A percentile compares a stretch with the other conserved stretches of the same genome.
These are phyloP conservation scores for Papilionanthe hybrid DNA, from an alignment of 116 monocot species.

Conservation along the genomic window DNA sequence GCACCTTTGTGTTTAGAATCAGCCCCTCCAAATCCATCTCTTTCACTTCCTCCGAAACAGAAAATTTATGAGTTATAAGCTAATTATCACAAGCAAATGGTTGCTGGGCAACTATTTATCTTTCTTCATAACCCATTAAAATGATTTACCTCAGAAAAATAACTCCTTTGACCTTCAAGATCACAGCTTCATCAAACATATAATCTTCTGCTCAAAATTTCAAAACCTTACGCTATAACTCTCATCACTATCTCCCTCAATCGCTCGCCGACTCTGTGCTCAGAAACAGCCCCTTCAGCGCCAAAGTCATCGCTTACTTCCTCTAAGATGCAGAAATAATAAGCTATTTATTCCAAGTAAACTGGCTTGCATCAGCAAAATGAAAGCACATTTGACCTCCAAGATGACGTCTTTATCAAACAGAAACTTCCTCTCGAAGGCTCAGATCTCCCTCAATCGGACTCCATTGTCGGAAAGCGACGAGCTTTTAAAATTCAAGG, in stretches of 20 bases:
- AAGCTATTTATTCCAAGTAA: neutral
- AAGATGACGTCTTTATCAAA: neutral
- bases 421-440: neutral
- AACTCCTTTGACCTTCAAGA: neutral
- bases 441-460: neutral
- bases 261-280: neutral
- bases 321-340: neutral
- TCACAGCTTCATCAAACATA: neutral
- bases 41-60: neutral
- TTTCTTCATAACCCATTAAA: neutral
- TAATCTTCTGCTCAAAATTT: neutral
- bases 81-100: neutral
- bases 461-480: neutral
- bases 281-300: neutral
- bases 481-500: neutral
- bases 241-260: neutral
- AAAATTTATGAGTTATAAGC: neutral
- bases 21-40: neutral
- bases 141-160: neutral
- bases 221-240: neutral
- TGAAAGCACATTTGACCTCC: neutral
- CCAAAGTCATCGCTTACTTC: neutral
- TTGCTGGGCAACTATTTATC: neutral
- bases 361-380: neutral
- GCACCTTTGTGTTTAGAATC: neutral